phyloP scores from a whole-genome alignment of 2,329 filamentous ascomycete genomes.

The Pseudogymnoascus sp. region DNA sequence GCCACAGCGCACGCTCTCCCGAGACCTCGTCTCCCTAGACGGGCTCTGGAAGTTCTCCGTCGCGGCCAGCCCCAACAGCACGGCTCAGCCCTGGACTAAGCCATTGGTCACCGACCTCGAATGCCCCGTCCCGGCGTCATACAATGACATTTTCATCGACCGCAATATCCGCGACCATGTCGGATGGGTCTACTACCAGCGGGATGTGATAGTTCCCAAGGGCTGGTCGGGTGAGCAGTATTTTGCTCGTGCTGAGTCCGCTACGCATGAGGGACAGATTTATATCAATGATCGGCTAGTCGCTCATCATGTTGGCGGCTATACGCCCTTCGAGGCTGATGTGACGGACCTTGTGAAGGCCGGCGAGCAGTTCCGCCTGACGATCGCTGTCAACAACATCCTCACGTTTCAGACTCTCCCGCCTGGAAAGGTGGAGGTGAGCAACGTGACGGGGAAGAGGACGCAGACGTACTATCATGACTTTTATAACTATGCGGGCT shows the following conservation, averaged over 20 bases:
- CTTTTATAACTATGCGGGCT: slow-evolving; percentile 28
- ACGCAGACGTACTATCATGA: slow-evolving; percentile 27
- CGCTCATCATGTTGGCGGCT: slow-evolving; percentile 24
- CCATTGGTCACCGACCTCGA: not conserved
- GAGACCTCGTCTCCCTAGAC: slow-evolving; percentile 19
- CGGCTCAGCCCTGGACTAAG: not conserved
- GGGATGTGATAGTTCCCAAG: slow-evolving; percentile 22
- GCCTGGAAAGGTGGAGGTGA: not conserved
- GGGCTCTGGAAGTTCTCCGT: slow-evolving; percentile 23
- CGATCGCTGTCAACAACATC: slow-evolving; percentile 28
- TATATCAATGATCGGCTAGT: slow-evolving; percentile 25
- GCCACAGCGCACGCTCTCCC: slow-evolving; percentile 17
- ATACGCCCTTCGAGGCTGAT: slow-evolving; percentile 26
- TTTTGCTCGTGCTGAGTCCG: slow-evolving; percentile 25
- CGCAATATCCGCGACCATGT: slow-evolving; percentile 25
- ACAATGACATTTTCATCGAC: slow-evolving; percentile 24
- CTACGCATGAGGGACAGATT: slow-evolving; percentile 25
- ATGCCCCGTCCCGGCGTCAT: slow-evolving; percentile 23
- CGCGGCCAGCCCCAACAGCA: not conserved
- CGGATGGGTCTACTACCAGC: slow-evolving; percentile 29
- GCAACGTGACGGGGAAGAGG: slow-evolving; percentile 16
- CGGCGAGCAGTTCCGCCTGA: slow-evolving; percentile 24
- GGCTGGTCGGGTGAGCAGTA: slow-evolving; percentile 19
- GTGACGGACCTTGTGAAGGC: slow-evolving; percentile 20
- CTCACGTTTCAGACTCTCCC: slow-evolving; percentile 22